Percentiles rank a stretch among this genome's conserved stretches.
phyloP scores from a whole-genome alignment of 2,329 filamentous ascomycete genomes.

The Venturia aucupariae region DNA sequence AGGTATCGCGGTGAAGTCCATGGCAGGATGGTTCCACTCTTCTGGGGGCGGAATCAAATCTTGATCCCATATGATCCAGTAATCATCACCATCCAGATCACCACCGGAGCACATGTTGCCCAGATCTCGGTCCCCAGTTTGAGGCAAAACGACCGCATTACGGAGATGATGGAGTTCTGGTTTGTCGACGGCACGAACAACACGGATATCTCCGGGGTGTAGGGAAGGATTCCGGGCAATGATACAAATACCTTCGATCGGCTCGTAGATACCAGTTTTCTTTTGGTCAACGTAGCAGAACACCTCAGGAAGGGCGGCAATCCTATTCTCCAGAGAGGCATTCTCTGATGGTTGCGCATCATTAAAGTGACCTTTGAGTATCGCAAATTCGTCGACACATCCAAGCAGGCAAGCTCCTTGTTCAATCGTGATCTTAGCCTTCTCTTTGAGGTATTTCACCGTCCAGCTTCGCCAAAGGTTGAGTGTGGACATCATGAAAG shows the following conservation, averaged over 20 bases:
- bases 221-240: conserved; percentile 88
- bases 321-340: conserved; percentile 32
- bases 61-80: conserved; percentile 84
- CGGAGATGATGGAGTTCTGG: conserved; percentile 64
- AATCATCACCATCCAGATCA: conserved; percentile 93
- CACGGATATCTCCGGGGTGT: conserved; percentile 82
- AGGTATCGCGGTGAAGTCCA: conserved; percentile 60
- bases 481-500: conserved; percentile 72
- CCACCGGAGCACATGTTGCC: conserved; percentile 94
- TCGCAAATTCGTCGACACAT: conserved; percentile 75
- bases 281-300: conserved; percentile 68
- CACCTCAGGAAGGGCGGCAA: conserved; percentile 64
- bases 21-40: conserved; percentile 63
- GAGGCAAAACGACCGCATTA: conserved; percentile 81
- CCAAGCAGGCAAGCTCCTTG: conserved; percentile 82
- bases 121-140: conserved; percentile 72
- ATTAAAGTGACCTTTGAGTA: conserved; percentile 61
- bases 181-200: conserved; percentile 74
- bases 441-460: conserved; percentile 84
- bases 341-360: conserved; percentile 30
- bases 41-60: conserved; percentile 52
- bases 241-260: conserved; percentile 70
- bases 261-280: conserved; percentile 45
- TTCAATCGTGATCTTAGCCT: conserved; percentile 69
- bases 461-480: conserved; percentile 83